Base-by-base conservation (phyloP, 805 yeast species). In the Jamesozyma piceae region DNA sequence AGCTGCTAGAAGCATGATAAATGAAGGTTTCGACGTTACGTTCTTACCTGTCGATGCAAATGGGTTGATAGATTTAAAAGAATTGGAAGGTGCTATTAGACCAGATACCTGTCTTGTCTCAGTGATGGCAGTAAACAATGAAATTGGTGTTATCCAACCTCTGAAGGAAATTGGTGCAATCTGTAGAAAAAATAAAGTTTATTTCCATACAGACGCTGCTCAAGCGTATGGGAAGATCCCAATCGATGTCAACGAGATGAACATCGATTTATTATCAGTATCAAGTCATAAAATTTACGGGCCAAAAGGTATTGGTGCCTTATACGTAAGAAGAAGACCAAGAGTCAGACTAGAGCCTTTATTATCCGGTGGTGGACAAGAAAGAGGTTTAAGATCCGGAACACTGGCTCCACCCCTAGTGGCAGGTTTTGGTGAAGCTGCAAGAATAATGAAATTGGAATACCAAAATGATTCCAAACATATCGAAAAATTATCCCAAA, bases 301-400 rank as follows among this genome's bases (percentile, higher is more conserved):
- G 5, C 98, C 98, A 52, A 92, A 82, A 77, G 98, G 98, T 49
- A 77, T 88, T 46, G 98, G 98, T 57, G 98, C 98, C 9, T 72
- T 89, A 53, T 92, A 75, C 59, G 90, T 92, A 32, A 80, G 98
- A 68, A 84, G 98, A 74, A 82, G 98, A 66, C 98, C 98, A 49
- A 81, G 98, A 67, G 98, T 92, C 39, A 83, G 98, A 74, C 63
- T 92, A 48, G 97, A 89, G 50, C 96, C 98, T 19, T 71, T 92
- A 43, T 84, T 92, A 52, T 82, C 88, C 46, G 98, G 98, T 51
- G 98, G 98, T 67, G 98, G 98, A 41, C 98, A 92, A 69, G 98
- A 92, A 69, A 82, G 98, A 71, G 98, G 98, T 46, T 72, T 92
- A 57, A 77, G 98, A 67, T 84, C 95, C 4, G 98, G 98, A 47